Base-by-base conservation (phyloP, 768 basidiomycete genomes). In the Omphalotus guepiniiformis region DNA sequence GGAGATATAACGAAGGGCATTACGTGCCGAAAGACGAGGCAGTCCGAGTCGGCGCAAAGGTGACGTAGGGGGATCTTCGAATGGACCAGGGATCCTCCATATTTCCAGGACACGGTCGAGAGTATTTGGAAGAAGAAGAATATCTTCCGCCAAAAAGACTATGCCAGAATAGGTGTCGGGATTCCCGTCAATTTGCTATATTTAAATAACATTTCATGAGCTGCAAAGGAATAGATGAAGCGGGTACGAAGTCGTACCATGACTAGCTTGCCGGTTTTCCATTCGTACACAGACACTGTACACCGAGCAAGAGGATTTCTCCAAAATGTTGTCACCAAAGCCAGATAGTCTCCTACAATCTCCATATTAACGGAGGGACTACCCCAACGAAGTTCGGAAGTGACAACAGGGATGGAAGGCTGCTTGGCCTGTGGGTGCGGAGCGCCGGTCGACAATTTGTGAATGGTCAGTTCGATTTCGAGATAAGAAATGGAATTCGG, bases 291-390 rank as follows among this genome's bases (percentile, higher is more conserved):
- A 39, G 65, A 74, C 15, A 78, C 55, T 3, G 53, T 52, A 46
- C 73, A 58, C 12, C 35, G 29, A 15, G 25, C 26, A 15, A 23
- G 22, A 1, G 39, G 36, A 19, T 55, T 51, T 21, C 50, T 54
- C 39, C 42, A 47, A 45, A 63, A 64, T 2, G 61, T 57, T 3
- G 70, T 59, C 5, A 72, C 56, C 1, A 77, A 62, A 1, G 72
- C 70, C 2, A 76, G 58, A 50, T 71, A 58, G 9, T 71, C 64
- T 13, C 74, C 75, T 11, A 74, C 73, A 35, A 74, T 70, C 49
- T 75, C 74, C 25, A 76, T 63, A 9, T 66, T 67, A n/a, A 74
- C 58, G 9, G 60, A 52, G 2, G 70, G 68, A 11, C 57, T 59
- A 9, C 55, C 54, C 51, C 46, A 59, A 23, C 39, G 38, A 22